Percentiles rank a stretch among this genome's conserved stretches.
phyloP scores from a whole-genome alignment of 1,284 basidiomycete genomes.

The Ustilago loliicola region DNA sequence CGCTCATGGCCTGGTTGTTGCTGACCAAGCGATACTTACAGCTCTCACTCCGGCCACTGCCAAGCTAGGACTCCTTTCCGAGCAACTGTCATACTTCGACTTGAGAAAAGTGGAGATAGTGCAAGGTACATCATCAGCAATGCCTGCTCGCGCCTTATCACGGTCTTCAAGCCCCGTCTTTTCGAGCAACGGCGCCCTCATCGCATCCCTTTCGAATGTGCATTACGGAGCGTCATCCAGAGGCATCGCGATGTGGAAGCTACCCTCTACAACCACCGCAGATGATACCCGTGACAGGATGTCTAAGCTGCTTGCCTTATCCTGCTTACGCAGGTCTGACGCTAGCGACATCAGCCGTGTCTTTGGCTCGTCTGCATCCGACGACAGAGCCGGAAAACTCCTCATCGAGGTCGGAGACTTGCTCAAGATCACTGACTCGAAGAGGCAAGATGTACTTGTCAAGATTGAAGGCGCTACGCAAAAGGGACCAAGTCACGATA shows the following conservation, averaged over 20 bases:
- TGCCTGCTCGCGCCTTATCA: slow-evolving; percentile 27
- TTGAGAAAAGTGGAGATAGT: slow-evolving; percentile 10
- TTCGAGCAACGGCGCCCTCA: slow-evolving; percentile 44
- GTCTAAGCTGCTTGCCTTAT: slow-evolving; percentile 24
- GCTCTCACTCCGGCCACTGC: slow-evolving; percentile 11
- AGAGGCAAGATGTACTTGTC: slow-evolving; percentile 40
- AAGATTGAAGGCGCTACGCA: slow-evolving; percentile 43
- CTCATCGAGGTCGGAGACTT: slow-evolving; percentile 34
- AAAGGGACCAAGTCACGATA: slow-evolving; percentile 41
- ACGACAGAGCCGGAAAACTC: slow-evolving; percentile 8
- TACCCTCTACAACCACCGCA: slow-evolving; percentile 9
- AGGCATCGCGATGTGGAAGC: slow-evolving; percentile 35
- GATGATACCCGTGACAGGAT: slow-evolving; percentile 3
- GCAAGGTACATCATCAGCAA: background rate
- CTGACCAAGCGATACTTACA: slow-evolving; percentile 25
- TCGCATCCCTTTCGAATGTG: slow-evolving; percentile 14
- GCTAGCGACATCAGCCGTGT: slow-evolving; percentile 34
- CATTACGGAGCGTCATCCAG: slow-evolving; percentile 4
- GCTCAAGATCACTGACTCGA: slow-evolving; percentile 50
- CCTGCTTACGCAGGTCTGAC: slow-evolving; percentile 39
- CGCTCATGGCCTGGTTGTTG: slow-evolving; percentile 16
- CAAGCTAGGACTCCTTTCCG: slow-evolving; percentile 16
- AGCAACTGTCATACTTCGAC: slow-evolving; percentile 34
- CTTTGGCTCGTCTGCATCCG: background rate
- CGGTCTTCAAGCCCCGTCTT: slow-evolving; percentile 27